These are phyloP conservation scores for Syzygium malaccense DNA, from an alignment of 441 rosid genomes.

Conservation along the genomic window DNA sequence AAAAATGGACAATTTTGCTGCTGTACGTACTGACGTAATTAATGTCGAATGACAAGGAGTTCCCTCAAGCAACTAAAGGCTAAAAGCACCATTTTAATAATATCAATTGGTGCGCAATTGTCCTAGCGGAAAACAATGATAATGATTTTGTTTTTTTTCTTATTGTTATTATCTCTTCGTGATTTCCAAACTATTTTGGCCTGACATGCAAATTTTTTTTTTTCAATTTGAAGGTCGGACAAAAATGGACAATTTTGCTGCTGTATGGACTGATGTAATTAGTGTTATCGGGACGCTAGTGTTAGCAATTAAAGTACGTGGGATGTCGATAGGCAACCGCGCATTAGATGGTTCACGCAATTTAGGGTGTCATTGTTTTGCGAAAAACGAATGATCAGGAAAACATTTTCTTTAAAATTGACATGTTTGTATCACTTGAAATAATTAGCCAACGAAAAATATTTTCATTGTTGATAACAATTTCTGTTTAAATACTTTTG, in stretches of 20 bases:
- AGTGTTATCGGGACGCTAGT: neutral
- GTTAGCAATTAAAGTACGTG: neutral
- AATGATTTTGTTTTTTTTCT: no score
- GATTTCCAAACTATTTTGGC: neutral
- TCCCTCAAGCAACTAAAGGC: no score
- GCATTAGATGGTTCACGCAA: neutral
- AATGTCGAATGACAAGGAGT: neutral
- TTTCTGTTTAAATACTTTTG: no score
- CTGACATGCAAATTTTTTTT: neutral
- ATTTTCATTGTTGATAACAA: fast-evolving
- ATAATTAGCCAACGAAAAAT: no score
- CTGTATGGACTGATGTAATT: neutral
- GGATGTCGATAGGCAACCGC: neutral
- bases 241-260: neutral
- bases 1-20: neutral
- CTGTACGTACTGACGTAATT: neutral
- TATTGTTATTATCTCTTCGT: neutral
- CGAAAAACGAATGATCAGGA: neutral
- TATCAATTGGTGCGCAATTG: no score
- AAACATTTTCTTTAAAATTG: no score
- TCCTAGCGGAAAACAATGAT: no score
- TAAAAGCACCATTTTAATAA: no score
- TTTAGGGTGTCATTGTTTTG: fast-evolving
- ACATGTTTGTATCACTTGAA: no score
- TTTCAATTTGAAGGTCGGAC: neutral